These are phyloP conservation scores for Myrica gale DNA, from an alignment of 306 rosid species.

Conservation along the genomic window DNA sequence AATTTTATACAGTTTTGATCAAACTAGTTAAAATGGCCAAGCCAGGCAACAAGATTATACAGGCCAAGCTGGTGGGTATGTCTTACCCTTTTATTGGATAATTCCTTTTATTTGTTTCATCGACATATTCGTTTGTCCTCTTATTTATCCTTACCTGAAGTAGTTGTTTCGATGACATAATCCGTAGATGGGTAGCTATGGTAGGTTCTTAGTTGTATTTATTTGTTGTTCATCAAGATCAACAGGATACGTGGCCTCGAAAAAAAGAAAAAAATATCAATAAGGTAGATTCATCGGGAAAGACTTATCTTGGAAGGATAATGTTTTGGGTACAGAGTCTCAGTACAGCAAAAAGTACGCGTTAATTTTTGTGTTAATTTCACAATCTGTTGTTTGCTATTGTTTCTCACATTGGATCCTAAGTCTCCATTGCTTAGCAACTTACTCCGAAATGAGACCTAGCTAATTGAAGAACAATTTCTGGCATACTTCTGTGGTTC, in stretches of 20 bases:
- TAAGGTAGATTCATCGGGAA: not conserved
- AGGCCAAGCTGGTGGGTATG: conserved; percentile 95
- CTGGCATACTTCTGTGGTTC: not conserved
- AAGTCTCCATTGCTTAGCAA: not conserved
- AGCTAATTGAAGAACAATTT: not conserved
- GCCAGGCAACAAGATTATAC: conserved; percentile 68
- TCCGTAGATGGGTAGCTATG: not conserved
- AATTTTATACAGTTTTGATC: conserved; percentile 4
- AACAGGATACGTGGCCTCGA: not conserved
- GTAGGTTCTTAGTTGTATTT: not conserved
- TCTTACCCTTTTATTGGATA: conserved; percentile 40
- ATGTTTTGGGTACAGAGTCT: not conserved
- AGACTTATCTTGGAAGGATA: not conserved
- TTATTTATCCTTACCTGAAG: not conserved
- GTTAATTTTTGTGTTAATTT: too few relatives aligned
- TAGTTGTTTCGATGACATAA: not conserved
- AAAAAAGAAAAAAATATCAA: too few relatives aligned
- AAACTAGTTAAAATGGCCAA: conserved; percentile 40
- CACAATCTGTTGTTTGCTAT: not conserved
- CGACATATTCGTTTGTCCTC: not conserved
- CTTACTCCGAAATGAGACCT: not conserved
- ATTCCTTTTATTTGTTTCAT: not conserved
- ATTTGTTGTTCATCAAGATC: not conserved
- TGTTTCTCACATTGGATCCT: not conserved
- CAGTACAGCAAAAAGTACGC: not conserved